Evolutionary conservation across 2,329 filamentous ascomycete genomes (phyloP).

Genomic region (Hypoxylon sp.): DNA sequence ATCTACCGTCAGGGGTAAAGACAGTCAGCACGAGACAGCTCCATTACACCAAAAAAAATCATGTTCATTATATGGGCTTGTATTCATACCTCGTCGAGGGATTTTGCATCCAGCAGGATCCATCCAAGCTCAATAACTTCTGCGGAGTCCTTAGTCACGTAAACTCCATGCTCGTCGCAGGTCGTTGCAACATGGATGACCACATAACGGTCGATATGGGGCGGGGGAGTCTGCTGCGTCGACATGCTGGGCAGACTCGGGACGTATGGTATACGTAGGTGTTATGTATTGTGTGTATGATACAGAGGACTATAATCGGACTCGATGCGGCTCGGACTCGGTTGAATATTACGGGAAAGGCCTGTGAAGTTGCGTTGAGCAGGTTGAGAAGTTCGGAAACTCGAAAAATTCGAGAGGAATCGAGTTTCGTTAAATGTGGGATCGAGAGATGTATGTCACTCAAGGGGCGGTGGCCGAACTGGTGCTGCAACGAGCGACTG

Average conservation of each 20-base stretch:
- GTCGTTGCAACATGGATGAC: conserved; percentile 99
- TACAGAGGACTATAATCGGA: conserved; percentile 37
- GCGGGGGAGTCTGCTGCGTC: conserved; percentile 66
- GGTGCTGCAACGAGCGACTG: conserved; percentile 41
- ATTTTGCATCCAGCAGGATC: conserved; percentile 94
- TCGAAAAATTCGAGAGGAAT: conserved; percentile 25
- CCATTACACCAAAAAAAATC: conserved; percentile 35
- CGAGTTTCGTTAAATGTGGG: conserved; percentile 33
- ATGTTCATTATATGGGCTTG: background rate
- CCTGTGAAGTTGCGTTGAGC: conserved; percentile 25
- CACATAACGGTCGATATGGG: conserved; percentile 93
- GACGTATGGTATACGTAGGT: conserved; percentile 17
- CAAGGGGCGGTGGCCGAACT: conserved; percentile 35
- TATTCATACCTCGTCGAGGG: conserved; percentile 85
- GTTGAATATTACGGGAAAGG: conserved; percentile 25
- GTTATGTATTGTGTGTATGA: conserved; percentile 36
- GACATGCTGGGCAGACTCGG: conserved; percentile 56
- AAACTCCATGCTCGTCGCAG: conserved; percentile 98
- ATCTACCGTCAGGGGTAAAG: conserved; percentile 68
- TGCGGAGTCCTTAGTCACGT: conserved; percentile 98
- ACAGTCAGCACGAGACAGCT: conserved; percentile 40
- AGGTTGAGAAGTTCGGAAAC: conserved; percentile 10
- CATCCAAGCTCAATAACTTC: conserved; percentile 99
- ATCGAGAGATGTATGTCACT: conserved; percentile 31
- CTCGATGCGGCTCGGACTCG: conserved; percentile 23